Conservation (phyloP, 139 green algal genomes). For the Micractinium sp. region DNA sequence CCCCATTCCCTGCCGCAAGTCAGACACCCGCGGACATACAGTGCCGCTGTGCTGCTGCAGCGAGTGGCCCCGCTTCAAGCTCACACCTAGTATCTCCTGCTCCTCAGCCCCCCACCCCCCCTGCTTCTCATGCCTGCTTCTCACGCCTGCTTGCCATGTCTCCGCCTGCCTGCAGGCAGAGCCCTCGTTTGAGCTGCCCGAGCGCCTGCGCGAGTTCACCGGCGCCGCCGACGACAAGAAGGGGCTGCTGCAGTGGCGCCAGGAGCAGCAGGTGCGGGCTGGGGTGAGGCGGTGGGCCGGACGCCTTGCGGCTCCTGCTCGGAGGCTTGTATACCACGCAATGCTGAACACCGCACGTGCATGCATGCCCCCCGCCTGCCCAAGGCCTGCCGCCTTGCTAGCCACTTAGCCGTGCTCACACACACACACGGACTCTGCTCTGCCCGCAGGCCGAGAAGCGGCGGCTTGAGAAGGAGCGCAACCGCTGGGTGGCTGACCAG, state of each 20-base stretch:
- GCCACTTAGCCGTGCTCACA: not conserved
- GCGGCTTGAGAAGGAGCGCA: constrained; percentile 51
- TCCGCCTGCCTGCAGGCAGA: constrained; percentile 24
- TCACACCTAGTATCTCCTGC: not conserved
- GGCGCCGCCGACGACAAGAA: constrained; percentile 54
- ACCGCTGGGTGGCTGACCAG: constrained; percentile 51
- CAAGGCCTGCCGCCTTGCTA: not conserved
- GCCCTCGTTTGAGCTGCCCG: constrained; percentile 59
- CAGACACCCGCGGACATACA: too few species aligned
- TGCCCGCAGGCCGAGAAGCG: constrained; percentile 40
- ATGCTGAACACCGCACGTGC: too few species aligned
- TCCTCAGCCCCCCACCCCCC: not conserved
- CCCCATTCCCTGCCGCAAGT: too few species aligned
- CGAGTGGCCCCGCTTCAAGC: too few species aligned
- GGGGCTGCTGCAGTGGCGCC: constrained; percentile 49
- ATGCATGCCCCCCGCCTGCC: too few species aligned
- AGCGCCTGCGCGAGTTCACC: constrained; percentile 56
- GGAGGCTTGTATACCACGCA: not conserved
- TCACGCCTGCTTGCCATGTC: not conserved
- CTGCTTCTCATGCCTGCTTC: not conserved
- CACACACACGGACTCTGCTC: not conserved
- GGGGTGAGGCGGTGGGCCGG: not conserved
- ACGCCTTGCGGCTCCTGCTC: not conserved
- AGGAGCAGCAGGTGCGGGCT: constrained; percentile 49
- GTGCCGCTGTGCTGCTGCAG: too few species aligned